phyloP scores from a whole-genome alignment of 164 flowering plant genomes.

The Vitis labrusca region DNA sequence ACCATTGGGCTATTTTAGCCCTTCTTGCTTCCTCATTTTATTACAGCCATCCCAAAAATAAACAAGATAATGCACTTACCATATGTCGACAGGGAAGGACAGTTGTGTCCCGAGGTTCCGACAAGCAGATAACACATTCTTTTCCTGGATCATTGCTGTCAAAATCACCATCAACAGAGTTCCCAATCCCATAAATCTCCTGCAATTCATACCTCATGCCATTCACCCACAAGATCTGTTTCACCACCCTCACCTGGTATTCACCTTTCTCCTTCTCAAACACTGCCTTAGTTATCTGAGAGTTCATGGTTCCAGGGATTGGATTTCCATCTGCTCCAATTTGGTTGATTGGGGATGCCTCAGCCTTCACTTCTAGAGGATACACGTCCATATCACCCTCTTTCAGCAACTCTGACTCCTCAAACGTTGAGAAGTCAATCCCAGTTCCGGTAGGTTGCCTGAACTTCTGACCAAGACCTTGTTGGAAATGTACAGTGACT shows the following conservation, averaged over 20 bases:
- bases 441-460: slow-evolving; percentile 89
- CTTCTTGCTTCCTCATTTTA: not conserved
- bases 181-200: slow-evolving; percentile 97
- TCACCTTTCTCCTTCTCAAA: slow-evolving; percentile 86
- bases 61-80: slow-evolving; percentile 42
- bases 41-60: not conserved
- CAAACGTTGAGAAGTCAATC: slow-evolving; percentile 67
- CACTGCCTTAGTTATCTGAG: slow-evolving; percentile 87
- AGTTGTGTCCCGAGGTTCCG: slow-evolving; percentile 97
- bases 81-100: slow-evolving; percentile 98
- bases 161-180: slow-evolving; percentile 71
- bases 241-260: slow-evolving; percentile 68
- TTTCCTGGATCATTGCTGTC: slow-evolving; percentile 91
- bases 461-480: slow-evolving; percentile 89
- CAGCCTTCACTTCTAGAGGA: slow-evolving; percentile 89
- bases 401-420: slow-evolving; percentile 60
- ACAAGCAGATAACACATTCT: slow-evolving; percentile 96
- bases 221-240: slow-evolving; percentile 91
- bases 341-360: slow-evolving; percentile 42
- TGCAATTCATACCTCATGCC: slow-evolving; percentile 91
- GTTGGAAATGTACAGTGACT: slow-evolving; percentile 61
- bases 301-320: slow-evolving; percentile 42
- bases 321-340: slow-evolving; percentile 40
- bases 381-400: slow-evolving; percentile 59
- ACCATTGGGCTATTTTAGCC: no score